Percentiles rank a stretch among this genome's conserved stretches.
phyloP scores from a whole-genome alignment of 345 rosid genomes.

The Gossypium rotundifolium region DNA sequence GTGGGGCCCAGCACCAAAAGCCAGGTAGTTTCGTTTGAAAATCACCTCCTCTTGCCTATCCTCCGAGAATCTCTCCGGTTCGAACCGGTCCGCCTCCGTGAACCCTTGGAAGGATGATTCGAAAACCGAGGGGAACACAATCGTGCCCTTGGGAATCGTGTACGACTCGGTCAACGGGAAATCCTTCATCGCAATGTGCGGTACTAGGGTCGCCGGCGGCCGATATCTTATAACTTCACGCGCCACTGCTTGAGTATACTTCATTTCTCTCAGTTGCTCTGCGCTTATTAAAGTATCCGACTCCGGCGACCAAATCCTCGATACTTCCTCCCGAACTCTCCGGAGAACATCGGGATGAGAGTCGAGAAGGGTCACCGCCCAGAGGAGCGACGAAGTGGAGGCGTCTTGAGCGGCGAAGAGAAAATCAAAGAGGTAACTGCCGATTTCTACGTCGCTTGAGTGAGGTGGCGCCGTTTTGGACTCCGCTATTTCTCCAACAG shows the following conservation, averaged over 20 bases:
- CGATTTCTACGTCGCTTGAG: slow-evolving; percentile 47
- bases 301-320: slow-evolving; percentile 68
- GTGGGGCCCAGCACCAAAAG: slow-evolving; percentile 85
- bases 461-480: slow-evolving; percentile 39
- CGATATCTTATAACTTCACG: slow-evolving; percentile 77
- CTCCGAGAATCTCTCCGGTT: slow-evolving; percentile 68
- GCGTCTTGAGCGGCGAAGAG: slow-evolving; percentile 89
- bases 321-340: slow-evolving; percentile 63
- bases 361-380: slow-evolving; percentile 75
- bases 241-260: slow-evolving; percentile 75
- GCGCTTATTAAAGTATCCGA: slow-evolving; percentile 44
- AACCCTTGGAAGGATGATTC: slow-evolving; percentile 88
- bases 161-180: slow-evolving; percentile 59
- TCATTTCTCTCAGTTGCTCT: slow-evolving; percentile 63
- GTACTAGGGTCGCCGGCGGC: slow-evolving; percentile 76
- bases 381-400: slow-evolving; percentile 74
- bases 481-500: slow-evolving; percentile 29
- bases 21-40: slow-evolving; percentile 50
- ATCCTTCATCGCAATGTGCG: slow-evolving; percentile 67
- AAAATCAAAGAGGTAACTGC: slow-evolving; percentile 72
- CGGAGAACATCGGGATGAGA: slow-evolving; percentile 58
- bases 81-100: slow-evolving; percentile 56
- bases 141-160: slow-evolving; percentile 73
- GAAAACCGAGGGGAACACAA: slow-evolving; percentile 73
- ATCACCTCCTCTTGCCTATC: slow-evolving; percentile 55